Evolutionary conservation across 2,329 filamentous ascomycete species (phyloP), one percentile per base, ranked within the genome.

Genomic region (Cercospora sp.): DNA sequence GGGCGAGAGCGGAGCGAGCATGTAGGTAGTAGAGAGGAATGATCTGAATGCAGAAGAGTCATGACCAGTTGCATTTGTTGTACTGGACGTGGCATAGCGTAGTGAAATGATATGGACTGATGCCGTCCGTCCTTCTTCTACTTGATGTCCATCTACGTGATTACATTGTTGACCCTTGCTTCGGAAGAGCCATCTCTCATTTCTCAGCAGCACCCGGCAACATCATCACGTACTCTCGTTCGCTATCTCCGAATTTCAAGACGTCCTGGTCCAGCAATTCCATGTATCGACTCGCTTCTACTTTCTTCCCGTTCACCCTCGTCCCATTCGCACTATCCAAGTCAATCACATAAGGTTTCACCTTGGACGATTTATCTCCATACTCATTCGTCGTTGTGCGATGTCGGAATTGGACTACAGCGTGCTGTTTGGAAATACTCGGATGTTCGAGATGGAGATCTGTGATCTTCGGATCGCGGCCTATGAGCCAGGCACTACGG

Each of bases 141-240:
- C 36, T n/a, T 42, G 12, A 39, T 12, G 13, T 39, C 36, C 36
- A 39, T 39, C 16, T 39, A 39, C 36, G 13, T 42, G 36, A 42
- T 16, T 42, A 42, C 16, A 16, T 16, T 42, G 36, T 42, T 42
- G 36, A 42, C 13, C n/a, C 36, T 42, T 42, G 36, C 16, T 42
- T 42, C 36, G 36, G 10, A 48, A 48, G 33, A 36, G 33, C 33
- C 33, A 36, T 36, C 33, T 36, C 20, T 45, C 36, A 69, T 39
- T 66, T 69, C 20, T 72, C 69, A 13, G 26, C 53, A 30, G 65
- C 70, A 3, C 60, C 53, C 31, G 87, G 86, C 67, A 97, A 85
- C 92, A 98, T 95, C 68, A 98, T 80, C n/a, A 99, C 93, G 79
- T 98, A 99, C 80, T 99, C 95, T 75, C 93, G 87, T 67, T 91